A percentile compares a stretch with the other conserved stretches of the same genome.
phyloP scores from a whole-genome alignment of 116 monocot genomes.

The Phalaenopsis hybrid region DNA sequence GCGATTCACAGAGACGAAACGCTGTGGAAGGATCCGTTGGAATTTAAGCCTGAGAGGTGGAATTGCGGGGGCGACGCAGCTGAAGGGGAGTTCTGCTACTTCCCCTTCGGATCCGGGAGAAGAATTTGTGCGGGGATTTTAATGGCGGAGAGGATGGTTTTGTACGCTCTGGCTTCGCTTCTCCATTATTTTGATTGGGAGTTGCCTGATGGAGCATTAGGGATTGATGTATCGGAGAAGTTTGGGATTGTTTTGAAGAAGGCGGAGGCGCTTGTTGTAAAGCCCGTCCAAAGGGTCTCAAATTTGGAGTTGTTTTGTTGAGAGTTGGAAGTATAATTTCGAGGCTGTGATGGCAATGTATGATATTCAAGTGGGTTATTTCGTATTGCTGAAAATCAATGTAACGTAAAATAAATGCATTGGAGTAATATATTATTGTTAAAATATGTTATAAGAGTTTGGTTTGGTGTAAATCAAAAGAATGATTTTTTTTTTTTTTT shows the following conservation, averaged over 20 bases:
- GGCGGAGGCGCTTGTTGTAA: constrained; percentile 13
- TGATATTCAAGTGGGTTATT: too few relatives aligned
- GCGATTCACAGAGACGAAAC: constrained; percentile 24
- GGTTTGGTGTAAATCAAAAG: too few relatives aligned
- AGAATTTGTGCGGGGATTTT: constrained; percentile 20
- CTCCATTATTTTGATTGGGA: constrained; percentile 36
- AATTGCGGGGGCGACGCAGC: neutral
- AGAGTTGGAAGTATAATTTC: neutral
- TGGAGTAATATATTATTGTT: too few relatives aligned
- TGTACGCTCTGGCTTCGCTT: constrained; percentile 17
- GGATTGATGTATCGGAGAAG: constrained; percentile 18
- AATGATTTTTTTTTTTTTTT: too few relatives aligned
- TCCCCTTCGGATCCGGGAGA: constrained; percentile 33
- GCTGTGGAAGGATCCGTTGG: constrained; percentile 18
- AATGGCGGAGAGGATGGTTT: constrained; percentile 21
- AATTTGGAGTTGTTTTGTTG: constrained; percentile 4
- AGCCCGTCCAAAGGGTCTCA: constrained; percentile 15
- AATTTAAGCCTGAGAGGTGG: constrained; percentile 35
- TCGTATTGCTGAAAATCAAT: too few relatives aligned
- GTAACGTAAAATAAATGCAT: too few relatives aligned
- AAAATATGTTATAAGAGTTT: too few relatives aligned
- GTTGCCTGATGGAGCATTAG: constrained; percentile 6
- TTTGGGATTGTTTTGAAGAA: constrained; percentile 27
- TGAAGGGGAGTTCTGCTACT: constrained; percentile 17
- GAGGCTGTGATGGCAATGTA: too few relatives aligned